Conservation (phyloP, 192 early-diverging fungal genomes). For the Kickxella alabastrina region DNA sequence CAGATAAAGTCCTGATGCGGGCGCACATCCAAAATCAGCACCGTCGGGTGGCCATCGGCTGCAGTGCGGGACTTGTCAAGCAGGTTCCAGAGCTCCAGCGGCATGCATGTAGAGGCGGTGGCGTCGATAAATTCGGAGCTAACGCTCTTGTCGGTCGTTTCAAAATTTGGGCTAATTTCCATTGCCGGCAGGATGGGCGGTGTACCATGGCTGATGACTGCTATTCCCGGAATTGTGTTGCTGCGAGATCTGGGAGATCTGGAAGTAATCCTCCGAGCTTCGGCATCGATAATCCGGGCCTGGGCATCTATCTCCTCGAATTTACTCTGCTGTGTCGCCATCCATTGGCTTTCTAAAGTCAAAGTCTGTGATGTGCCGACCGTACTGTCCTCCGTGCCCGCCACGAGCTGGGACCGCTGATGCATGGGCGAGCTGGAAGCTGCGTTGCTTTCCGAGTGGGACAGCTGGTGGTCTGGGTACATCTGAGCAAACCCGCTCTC, state of each 20-base stretch:
- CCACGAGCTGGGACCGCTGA: background rate
- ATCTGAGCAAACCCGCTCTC: conserved; percentile 44
- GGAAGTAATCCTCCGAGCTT: conserved; percentile 1
- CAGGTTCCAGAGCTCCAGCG: conserved; percentile 35
- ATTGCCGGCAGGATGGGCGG: conserved; percentile 3
- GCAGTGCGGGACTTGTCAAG: conserved; percentile 34
- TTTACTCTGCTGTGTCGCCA: conserved; percentile 18
- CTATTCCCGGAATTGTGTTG: conserved; percentile 5
- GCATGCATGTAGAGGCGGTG: conserved; percentile 23
- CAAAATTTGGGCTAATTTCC: conserved; percentile 9
- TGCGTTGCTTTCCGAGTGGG: background rate
- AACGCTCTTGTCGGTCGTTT: conserved; percentile 8
- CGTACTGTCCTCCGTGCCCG: no score
- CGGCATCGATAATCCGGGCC: conserved; percentile 25
- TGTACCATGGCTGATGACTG: conserved; percentile 11
- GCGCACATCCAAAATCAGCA: conserved; percentile 77
- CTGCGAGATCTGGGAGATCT: no score
- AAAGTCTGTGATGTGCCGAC: background rate
- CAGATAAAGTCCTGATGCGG: conserved; percentile 61
- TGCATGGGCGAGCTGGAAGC: background rate
- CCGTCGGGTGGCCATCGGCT: conserved; percentile 28
- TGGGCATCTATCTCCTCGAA: conserved; percentile 45
- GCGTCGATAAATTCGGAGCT: conserved; percentile 15
- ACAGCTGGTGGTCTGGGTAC: conserved; percentile 23
- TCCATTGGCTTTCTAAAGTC: conserved; percentile 1